Base-by-base conservation (phyloP, 257 asterid genomes). In the Mentha longifolia region DNA sequence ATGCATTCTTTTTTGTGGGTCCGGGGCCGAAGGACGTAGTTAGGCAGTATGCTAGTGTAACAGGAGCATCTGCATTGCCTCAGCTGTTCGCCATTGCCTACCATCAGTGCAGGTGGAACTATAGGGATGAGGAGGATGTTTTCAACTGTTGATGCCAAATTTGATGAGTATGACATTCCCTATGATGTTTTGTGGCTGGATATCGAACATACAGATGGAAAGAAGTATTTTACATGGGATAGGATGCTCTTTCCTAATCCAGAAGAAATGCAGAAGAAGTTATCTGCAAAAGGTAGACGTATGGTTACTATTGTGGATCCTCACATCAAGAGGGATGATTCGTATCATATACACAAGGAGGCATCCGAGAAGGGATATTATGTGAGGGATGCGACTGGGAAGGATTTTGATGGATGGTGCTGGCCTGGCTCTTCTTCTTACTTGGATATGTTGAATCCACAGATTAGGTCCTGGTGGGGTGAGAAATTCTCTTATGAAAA, bases 231-330 rank as follows among this genome's bases (percentile, higher is more conserved):
- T 68, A 95, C 99, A 50, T 95, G 99, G 99, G 99, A 95, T 61
- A 90, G 77, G 70, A 13, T 51, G 76, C 75, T 95, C 12, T 95
- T 95, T 68, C 99, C 98, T 59, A 81, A 95, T 74, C 99, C 99
- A 0, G 89, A 85, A 75, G 99, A 88, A 56, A 95, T 95, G 99
- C 99, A 95, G 90, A 84, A 71, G 52, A 95, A 89, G 83, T 82
- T 95, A 77, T 97, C 97, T 79, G 85, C 86, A 3, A 95, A 95
- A 58, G 99, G 99, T 41, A 88, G 99, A 78, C 98, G 66, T 73
- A 88, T 95, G 98, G 98, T 95, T 6, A 95, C 98, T 31, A 95
- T 95, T 64, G 99, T 95, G 76, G 99, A 95, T 74, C 99, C 99
- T 74, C 99, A 95, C 78, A 95, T 95, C 69, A 95, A 95, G 80